A percentile compares a stretch with the other conserved stretches of the same genome.
These are phyloP conservation scores for Didymella glomerata DNA, from an alignment of 2,329 filamentous ascomycete species.

Conservation along the genomic window DNA sequence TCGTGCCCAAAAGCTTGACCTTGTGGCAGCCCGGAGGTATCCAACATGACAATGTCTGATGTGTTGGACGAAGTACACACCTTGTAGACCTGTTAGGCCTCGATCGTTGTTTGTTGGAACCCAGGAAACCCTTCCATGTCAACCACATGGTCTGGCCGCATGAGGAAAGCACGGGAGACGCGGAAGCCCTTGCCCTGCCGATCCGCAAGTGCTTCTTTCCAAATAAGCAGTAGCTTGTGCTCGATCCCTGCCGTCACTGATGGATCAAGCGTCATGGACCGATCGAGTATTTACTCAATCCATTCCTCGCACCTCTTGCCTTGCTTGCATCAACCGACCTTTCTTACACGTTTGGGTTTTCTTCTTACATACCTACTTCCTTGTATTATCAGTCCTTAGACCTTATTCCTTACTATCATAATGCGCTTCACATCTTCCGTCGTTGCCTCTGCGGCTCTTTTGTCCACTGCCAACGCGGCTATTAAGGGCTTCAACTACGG, in stretches of 20 bases:
- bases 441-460: constrained; percentile 48
- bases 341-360: constrained; percentile 2
- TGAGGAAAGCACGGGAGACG: constrained; percentile 22
- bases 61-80: background rate
- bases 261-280: constrained; percentile 30
- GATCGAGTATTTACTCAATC: constrained; percentile 27
- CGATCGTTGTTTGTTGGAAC: background rate
- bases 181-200: constrained; percentile 20
- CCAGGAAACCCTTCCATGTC: background rate
- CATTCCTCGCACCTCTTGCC: constrained; percentile 15
- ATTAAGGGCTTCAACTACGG: constrained; percentile 77
- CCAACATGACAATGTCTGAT: background rate
- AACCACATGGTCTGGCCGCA: constrained; percentile 19
- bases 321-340: constrained; percentile 5
- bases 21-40: background rate
- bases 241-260: constrained; percentile 25
- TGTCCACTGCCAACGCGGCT: constrained; percentile 52
- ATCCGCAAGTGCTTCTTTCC: constrained; percentile 28
- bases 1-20: constrained; percentile 21
- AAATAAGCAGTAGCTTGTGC: constrained; percentile 27
- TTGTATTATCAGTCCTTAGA: constrained; percentile 8
- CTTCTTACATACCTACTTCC: constrained; percentile 2
- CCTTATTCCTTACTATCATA: constrained; percentile 18
- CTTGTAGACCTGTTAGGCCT: background rate
- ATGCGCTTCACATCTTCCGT: constrained; percentile 50